These are phyloP conservation scores for Kodamaea hsintzibuensis DNA, from an alignment of 805 yeast species.

Conservation along the genomic window DNA sequence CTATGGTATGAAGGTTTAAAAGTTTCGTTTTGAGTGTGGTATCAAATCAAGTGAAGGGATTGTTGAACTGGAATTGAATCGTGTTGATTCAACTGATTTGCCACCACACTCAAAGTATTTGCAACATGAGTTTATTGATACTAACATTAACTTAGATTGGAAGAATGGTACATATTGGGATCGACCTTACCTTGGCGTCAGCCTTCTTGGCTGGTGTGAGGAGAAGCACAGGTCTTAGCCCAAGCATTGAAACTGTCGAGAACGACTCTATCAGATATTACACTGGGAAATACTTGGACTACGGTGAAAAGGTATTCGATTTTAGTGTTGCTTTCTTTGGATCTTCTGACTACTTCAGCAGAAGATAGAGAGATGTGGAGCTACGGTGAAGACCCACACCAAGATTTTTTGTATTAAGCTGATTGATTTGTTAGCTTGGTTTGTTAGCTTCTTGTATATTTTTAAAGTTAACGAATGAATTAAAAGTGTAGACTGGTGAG, in stretches of 20 bases:
- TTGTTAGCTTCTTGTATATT: not conserved
- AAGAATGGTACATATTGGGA: conserved; percentile 55
- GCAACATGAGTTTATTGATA: conserved; percentile 1
- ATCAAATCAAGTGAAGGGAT: not conserved
- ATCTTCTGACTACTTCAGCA: conserved; percentile 68
- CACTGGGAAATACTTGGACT: conserved; percentile 65
- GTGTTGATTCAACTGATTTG: not conserved
- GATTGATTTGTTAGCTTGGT: not conserved
- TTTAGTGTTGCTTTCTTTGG: conserved; percentile 67
- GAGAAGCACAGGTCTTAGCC: conserved; percentile 67
- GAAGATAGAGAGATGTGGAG: conserved; percentile 2
- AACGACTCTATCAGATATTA: conserved; percentile 50
- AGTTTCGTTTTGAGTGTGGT: not conserved
- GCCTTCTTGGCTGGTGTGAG: conserved; percentile 72
- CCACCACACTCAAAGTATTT: not conserved
- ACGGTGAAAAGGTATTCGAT: conserved; percentile 86
- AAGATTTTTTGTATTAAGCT: not conserved
- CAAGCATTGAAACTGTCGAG: conserved; percentile 49
- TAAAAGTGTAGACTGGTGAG: not conserved
- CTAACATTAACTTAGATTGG: conserved; percentile 36
- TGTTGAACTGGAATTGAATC: not conserved
- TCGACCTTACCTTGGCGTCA: conserved; percentile 63
- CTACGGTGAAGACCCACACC: too few relatives aligned
- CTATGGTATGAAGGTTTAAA: not conserved
- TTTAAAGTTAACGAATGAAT: not conserved